Evolutionary conservation across 1,284 basidiomycete genomes (phyloP).

Genomic region (Trichosporon ovoides): DNA sequence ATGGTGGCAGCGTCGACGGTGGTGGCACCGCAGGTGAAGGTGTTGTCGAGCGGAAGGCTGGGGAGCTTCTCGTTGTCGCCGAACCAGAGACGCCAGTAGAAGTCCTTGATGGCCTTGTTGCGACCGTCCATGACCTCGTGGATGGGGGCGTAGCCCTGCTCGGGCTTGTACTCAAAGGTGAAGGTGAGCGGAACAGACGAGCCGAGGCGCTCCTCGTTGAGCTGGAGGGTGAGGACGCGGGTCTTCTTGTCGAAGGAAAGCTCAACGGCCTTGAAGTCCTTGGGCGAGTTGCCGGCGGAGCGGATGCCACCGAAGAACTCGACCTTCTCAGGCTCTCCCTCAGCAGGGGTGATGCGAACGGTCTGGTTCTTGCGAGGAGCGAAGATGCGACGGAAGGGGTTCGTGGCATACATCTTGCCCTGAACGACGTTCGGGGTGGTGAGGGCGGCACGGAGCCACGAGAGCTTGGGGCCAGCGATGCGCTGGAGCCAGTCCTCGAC

Average conservation of each 20-base stretch:
- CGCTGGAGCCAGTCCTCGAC: conserved; percentile 72
- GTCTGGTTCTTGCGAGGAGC: conserved; percentile 74
- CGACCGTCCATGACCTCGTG: conserved; percentile 82
- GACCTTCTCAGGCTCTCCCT: conserved; percentile 53
- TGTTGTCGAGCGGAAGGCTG: conserved; percentile 64
- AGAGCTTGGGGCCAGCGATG: conserved; percentile 72
- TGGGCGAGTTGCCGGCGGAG: conserved; percentile 60
- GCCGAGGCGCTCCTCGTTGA: conserved; percentile 78
- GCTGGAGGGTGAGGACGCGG: conserved; percentile 62
- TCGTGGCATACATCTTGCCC: conserved; percentile 75
- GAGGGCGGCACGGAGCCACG: conserved; percentile 83
- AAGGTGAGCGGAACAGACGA: conserved; percentile 74
- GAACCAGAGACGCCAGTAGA: conserved; percentile 97
- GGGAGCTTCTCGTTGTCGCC: conserved; percentile 74
- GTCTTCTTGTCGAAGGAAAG: conserved; percentile 59
- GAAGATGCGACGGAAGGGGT: conserved; percentile 82
- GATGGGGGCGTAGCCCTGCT: conserved; percentile 84
- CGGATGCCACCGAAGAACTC: conserved; percentile 71
- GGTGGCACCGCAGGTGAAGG: conserved; percentile 77
- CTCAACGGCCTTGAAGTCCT: conserved; percentile 83
- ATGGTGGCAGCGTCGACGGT: conserved; percentile 69
- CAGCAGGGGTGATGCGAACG: conserved; percentile 58
- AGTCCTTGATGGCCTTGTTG: conserved; percentile 88
- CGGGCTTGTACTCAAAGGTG: conserved; percentile 80
- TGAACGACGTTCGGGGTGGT: conserved; percentile 78